phyloP scores from a whole-genome alignment of 805 yeast species.

The Kluyveromyces starmeri region DNA sequence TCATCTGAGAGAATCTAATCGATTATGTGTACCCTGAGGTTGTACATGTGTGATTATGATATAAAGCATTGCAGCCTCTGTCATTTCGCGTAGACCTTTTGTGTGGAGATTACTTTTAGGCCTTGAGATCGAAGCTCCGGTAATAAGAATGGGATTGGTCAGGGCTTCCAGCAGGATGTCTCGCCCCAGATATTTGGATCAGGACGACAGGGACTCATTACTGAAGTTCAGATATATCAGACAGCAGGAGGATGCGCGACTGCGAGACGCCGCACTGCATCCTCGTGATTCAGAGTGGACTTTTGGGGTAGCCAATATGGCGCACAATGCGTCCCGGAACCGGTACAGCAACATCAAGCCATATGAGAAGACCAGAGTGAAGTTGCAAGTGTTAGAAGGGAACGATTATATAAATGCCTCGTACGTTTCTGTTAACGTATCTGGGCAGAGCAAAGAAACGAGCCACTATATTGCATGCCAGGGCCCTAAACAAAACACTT shows the following conservation, averaged over 20 bases:
- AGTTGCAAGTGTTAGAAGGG: slow-evolving; percentile 25
- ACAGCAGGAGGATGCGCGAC: slow-evolving; percentile 29
- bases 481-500: slow-evolving; percentile 69
- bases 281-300: slow-evolving; percentile 23
- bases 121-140: too few relatives aligned
- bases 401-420: slow-evolving; percentile 82
- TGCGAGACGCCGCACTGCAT: slow-evolving; percentile 31
- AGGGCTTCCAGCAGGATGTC: not conserved
- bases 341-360: slow-evolving; percentile 59
- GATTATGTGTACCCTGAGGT: too few relatives aligned
- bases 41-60: too few relatives aligned
- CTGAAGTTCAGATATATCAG: slow-evolving; percentile 29
- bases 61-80: too few relatives aligned
- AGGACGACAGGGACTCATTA: slow-evolving; percentile 17
- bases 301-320: slow-evolving; percentile 20
- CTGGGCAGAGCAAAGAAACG: slow-evolving; percentile 15
- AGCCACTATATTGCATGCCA: slow-evolving; percentile 58
- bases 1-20: too few relatives aligned
- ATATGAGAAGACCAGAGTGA: slow-evolving; percentile 51
- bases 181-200: slow-evolving; percentile 23
- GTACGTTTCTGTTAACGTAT: slow-evolving; percentile 35
- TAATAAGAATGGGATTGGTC: slow-evolving; percentile 4
- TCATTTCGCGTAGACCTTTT: too few relatives aligned
- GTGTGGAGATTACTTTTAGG: too few relatives aligned
- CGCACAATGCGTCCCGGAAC: slow-evolving; percentile 34